These are phyloP conservation scores for Pseudozyma tsukubaensis DNA, from an alignment of 1,284 basidiomycete genomes.

Conservation along the genomic window DNA sequence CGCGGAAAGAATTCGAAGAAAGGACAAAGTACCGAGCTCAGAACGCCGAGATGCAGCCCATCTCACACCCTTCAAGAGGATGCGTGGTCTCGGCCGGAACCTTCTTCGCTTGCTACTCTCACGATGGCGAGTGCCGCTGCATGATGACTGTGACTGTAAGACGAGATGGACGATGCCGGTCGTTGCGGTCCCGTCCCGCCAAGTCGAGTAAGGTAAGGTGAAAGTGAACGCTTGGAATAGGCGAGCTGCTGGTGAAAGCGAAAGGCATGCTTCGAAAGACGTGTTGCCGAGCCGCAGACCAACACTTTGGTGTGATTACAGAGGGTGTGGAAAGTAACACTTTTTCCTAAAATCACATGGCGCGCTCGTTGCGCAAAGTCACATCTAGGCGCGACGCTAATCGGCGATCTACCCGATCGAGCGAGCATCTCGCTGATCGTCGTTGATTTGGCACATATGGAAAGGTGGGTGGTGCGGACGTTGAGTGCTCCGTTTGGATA, in stretches of 20 bases:
- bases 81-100: background rate
- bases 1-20: too few relatives aligned
- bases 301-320: constrained; percentile 12
- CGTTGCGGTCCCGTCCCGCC: background rate
- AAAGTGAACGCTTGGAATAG: background rate
- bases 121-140: background rate
- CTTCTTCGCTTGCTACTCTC: background rate
- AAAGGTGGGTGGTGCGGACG: too few relatives aligned
- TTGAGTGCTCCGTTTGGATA: too few relatives aligned
- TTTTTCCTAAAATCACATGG: constrained; percentile 8
- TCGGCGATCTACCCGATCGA: background rate
- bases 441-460: too few relatives aligned
- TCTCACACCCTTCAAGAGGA: too few relatives aligned
- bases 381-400: background rate
- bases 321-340: background rate
- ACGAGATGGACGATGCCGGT: background rate
- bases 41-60: constrained; percentile 3
- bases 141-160: background rate
- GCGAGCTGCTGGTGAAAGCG: background rate
- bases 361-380: background rate
- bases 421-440: background rate
- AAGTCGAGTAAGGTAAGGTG: background rate
- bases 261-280: background rate
- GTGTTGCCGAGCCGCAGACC: constrained; percentile 16
- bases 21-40: background rate